phyloP scores from a whole-genome alignment of 2,329 filamentous ascomycete genomes.

The Dactylellina cionopaga region DNA sequence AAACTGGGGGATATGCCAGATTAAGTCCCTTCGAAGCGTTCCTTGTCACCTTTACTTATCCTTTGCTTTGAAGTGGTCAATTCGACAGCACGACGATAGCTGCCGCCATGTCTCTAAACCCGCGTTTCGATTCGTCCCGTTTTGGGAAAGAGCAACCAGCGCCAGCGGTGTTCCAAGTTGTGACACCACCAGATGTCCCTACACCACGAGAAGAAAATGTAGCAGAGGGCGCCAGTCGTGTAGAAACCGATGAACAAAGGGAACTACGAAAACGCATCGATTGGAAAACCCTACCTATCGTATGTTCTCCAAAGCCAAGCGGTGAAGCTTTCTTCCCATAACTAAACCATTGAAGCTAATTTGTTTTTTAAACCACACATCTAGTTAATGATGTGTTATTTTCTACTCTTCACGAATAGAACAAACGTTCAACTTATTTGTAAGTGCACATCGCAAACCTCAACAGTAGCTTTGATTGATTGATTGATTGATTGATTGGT shows the following conservation, averaged over 20 bases:
- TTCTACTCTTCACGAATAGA: slow-evolving; percentile 24
- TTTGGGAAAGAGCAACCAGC: background rate
- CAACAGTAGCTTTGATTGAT: too few relatives aligned
- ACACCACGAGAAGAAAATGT: background rate
- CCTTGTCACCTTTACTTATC: background rate
- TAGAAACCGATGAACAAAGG: slow-evolving; percentile 13
- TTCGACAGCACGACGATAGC: background rate
- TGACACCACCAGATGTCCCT: background rate
- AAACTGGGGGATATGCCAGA: background rate
- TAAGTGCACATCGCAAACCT: background rate
- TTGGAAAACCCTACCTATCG: slow-evolving; percentile 21
- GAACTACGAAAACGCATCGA: slow-evolving; percentile 5
- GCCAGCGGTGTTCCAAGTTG: background rate
- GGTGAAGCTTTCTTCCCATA: background rate
- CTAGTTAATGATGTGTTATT: slow-evolving; percentile 24
- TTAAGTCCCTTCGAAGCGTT: too few relatives aligned
- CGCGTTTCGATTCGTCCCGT: background rate
- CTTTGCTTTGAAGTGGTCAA: background rate
- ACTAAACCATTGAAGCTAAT: too few relatives aligned
- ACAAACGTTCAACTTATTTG: slow-evolving; percentile 22
- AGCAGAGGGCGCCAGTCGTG: background rate
- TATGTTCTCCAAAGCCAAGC: background rate
- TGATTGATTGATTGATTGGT: too few relatives aligned
- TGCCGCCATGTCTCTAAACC: background rate
- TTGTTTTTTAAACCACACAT: too few relatives aligned